Evolutionary conservation across 305 asterid species (phyloP), one percentile per base, ranked within the genome.

Genomic region (Solanum hybrid): DNA sequence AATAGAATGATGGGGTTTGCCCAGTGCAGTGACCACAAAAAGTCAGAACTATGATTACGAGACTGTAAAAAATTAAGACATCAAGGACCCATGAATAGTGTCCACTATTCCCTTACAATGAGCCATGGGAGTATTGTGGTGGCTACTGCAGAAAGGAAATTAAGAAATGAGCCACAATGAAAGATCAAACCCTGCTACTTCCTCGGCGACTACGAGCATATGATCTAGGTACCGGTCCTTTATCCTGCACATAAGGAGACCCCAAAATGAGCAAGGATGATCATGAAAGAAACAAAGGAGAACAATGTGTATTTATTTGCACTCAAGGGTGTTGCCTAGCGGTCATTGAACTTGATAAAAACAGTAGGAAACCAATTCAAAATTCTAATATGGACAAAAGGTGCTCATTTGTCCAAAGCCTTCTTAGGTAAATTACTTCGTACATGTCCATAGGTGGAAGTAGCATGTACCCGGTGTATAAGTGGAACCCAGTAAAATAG

Each of bases 181-280:
- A 89, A 86, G 89, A 91, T 92, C 93, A 95, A 82, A 26, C 87
- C 91, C 96, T 93, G 92, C 95, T 94, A 81, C 93, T 93, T 88
- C 98, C 97, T 89, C 97, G 90, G 77, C 95, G 94, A 24, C 97
- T 97, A 75, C 94, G 95, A 86, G 94, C 93, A 90, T 37, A 22
- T 89, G 84, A 89, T 86, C 93, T 93, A 2, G 93, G 90, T 46
- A 89, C 94, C 89, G 91, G 91, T 57, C 91, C 92, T 57, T 85
- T 89, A 88, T 94, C 87, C 98, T 95, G 97, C 87, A 89, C 37
- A 28, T 46, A 74, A 39, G 34, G 36, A 73, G 71, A 83, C 40
- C 6, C 22, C 34, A 81, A 71, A 51, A 85, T 57, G 90, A 81
- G 36, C 37, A 37, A 42, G 75, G 11, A 67, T 28, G 33, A 57